Evolutionary conservation across 2,329 filamentous ascomycete species (phyloP).

Genomic region (Conoideocrella luteorostrata): DNA sequence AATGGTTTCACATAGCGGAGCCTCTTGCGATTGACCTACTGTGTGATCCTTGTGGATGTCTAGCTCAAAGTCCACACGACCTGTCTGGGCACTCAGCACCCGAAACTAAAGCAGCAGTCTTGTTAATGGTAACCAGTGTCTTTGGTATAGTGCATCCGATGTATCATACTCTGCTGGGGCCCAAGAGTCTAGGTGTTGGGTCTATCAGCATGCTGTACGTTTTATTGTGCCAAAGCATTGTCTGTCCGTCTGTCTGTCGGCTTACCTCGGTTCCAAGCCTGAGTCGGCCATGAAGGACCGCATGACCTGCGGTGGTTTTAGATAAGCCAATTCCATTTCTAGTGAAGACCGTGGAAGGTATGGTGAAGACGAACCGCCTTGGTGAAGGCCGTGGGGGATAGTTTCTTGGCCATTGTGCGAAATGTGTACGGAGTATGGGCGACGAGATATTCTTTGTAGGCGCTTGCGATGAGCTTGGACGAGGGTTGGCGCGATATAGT

Average conservation of each 20-base stretch:
- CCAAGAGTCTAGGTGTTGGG: conserved; percentile 21
- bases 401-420: conserved; percentile 25
- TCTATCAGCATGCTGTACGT: too few relatives aligned
- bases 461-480: too few relatives aligned
- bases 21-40: too few relatives aligned
- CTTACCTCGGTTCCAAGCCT: conserved; percentile 78
- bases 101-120: conserved; percentile 48
- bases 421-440: too few relatives aligned
- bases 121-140: not conserved
- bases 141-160: not conserved
- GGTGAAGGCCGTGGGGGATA: conserved; percentile 28
- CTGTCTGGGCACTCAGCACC: conserved; percentile 56
- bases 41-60: conserved; percentile 70
- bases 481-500: too few relatives aligned
- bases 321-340: conserved; percentile 6
- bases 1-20: too few relatives aligned
- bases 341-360: not conserved
- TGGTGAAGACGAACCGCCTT: conserved; percentile 21
- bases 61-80: conserved; percentile 69
- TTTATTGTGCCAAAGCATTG: too few relatives aligned
- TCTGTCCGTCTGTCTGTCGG: too few relatives aligned
- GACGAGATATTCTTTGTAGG: too few relatives aligned
- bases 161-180: conserved; percentile 14
- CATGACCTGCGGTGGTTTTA: conserved; percentile 54
- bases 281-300: conserved; percentile 81